Evolutionary conservation across 1,284 basidiomycete genomes (phyloP), one percentile per base, ranked within the genome.

Genomic region (Cryptococcus hybrid): DNA sequence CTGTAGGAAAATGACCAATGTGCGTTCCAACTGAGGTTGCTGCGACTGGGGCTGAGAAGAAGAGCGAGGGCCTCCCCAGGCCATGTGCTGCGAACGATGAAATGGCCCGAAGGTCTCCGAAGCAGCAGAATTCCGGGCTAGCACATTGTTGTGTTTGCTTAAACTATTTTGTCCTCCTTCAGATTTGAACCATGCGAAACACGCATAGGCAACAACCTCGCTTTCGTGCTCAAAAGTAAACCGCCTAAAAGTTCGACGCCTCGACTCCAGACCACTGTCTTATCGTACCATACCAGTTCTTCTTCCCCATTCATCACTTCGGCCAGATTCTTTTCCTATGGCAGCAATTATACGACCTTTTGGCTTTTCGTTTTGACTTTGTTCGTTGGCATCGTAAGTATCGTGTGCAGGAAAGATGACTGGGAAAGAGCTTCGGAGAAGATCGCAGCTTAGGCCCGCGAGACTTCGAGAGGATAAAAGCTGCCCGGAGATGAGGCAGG

Each of bases 1-100:
- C 43, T 88, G 83, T 18, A 93, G 79, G 68, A 94, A 90, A 44
- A 95, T 81, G 69, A 89, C 90, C 1, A 91, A 81, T 1, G 84
- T 87, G 80, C 84, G 70, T 18, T 49, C 65, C 46, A 68, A 61
- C 42, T 12, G 56, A 64, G 39, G 39, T 55, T 12, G 39, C 30
- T 9, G 34, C 18, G 6, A 50, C 38, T 15, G 47, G 45, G 11
- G 30, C 46, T 47, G 13, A 52, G 36, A 11, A 59, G 48, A 39
- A 9, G 55, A 46, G 45, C 35, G 58, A 51, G 67, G 67, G 54
- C 53, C 61, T 48, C 63, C 69, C 67, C 60, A 74, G 47, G 53
- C 62, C 35, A 66, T 52, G 43, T 58, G 36, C 58, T 75, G 66
- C 52, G 69, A 69, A 0, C 38, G 51, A 46, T 76, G 70, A 65